Conservation (phyloP, 2,329 filamentous ascomycete species). For the Fusarium guadeloupense region DNA sequence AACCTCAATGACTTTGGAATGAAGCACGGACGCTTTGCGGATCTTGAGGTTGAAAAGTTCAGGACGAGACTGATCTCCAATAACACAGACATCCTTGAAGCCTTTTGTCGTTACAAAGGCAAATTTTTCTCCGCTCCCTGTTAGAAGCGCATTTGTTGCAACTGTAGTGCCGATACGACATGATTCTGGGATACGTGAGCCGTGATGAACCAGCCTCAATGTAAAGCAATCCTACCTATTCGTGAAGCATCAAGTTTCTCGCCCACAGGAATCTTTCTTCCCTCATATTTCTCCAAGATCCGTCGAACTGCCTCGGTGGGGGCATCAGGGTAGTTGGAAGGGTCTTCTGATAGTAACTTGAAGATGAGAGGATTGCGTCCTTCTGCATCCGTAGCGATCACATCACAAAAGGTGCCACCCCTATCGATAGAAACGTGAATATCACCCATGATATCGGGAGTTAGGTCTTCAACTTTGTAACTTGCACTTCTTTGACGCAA, state of each 20-base stretch:
- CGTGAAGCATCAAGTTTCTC: conserved; percentile 47
- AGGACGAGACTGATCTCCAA: conserved; percentile 77
- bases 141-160: conserved; percentile 78
- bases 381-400: conserved; percentile 66
- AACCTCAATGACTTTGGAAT: conserved; percentile 73
- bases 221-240: conserved; percentile 38
- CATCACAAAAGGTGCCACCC: conserved; percentile 80
- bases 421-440: conserved; percentile 58
- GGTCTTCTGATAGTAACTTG: conserved; percentile 79
- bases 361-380: conserved; percentile 76
- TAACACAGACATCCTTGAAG: conserved; percentile 76
- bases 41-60: conserved; percentile 78
- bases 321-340: conserved; percentile 74
- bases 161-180: conserved; percentile 82
- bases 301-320: conserved; percentile 76
- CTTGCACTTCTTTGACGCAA: neutral
- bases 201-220: too few species aligned
- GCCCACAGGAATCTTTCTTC: conserved; percentile 60
- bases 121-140: conserved; percentile 75
- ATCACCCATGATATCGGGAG: conserved; percentile 14
- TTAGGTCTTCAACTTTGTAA: neutral
- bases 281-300: conserved; percentile 67
- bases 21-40: conserved; percentile 71
- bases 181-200: conserved; percentile 60
- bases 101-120: conserved; percentile 73